Evolutionary conservation across 2,329 filamentous ascomycete species (phyloP).

Genomic region (Dothistroma pini): DNA sequence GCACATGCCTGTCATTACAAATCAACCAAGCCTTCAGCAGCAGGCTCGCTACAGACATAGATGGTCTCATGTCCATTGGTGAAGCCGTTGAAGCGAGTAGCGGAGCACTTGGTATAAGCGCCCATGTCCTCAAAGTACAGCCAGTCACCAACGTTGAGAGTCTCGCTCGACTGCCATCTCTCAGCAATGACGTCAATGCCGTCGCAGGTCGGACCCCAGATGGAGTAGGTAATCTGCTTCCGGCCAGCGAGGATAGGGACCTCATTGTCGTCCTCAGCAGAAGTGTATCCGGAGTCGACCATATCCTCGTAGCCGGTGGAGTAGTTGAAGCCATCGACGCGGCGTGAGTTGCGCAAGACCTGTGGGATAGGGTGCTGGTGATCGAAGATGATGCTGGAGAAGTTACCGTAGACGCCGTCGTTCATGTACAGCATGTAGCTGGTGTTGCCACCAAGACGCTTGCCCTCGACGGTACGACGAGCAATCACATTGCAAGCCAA

Average conservation of each 20-base stretch:
- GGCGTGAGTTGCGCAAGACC: constrained; percentile 53
- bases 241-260: constrained; percentile 34
- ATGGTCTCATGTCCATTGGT: constrained; percentile 87
- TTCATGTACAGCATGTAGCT: constrained; percentile 98
- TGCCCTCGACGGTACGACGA: constrained; percentile 78
- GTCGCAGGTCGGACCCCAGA: constrained; percentile 98
- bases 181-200: constrained; percentile 93
- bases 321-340: constrained; percentile 33
- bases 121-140: constrained; percentile 99
- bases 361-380: constrained; percentile 88
- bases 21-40: constrained; percentile 69
- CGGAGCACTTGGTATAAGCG: constrained; percentile 96
- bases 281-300: constrained; percentile 35
- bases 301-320: constrained; percentile 23
- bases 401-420: constrained; percentile 97
- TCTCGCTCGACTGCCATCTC: constrained; percentile 70
- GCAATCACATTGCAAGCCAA: constrained; percentile 95
- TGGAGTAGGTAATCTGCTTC: constrained; percentile 70
- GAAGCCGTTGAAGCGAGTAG: constrained; percentile 97
- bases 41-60: constrained; percentile 91
- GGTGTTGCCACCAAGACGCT: constrained; percentile 52
- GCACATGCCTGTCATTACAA: constrained; percentile 7
- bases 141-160: constrained; percentile 92
- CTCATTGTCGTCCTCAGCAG: constrained; percentile 43
- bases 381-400: constrained; percentile 99